phyloP scores from a whole-genome alignment of 805 yeast species.

The Huiozyma naganishii region DNA sequence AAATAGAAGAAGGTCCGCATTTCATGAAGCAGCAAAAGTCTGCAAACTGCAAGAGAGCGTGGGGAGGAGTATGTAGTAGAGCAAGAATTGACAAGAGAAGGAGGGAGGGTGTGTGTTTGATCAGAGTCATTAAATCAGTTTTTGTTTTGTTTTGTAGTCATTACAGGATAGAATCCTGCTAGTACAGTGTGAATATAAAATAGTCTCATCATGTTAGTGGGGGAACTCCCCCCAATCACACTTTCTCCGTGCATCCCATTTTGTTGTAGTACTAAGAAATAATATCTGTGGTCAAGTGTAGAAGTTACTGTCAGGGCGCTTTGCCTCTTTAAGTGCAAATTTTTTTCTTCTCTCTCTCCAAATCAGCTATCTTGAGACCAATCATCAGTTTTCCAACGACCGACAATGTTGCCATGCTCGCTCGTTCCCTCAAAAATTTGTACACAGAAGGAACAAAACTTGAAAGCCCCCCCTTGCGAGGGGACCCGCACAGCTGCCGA shows the following conservation, averaged over 20 bases:
- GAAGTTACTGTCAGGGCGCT: too few relatives aligned
- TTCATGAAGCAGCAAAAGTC: too few relatives aligned
- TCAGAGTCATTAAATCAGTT: slow-evolving; percentile 35
- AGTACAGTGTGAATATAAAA: slow-evolving; percentile 31
- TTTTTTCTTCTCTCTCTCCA: too few relatives aligned
- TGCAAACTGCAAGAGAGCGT: too few relatives aligned
- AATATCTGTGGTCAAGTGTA: too few relatives aligned
- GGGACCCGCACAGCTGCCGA: slow-evolving; percentile 10
- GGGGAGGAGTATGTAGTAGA: too few relatives aligned
- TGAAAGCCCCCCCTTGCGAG: slow-evolving; percentile 3
- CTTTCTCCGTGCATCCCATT: too few relatives aligned
- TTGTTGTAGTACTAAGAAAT: neutral
- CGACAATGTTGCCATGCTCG: slow-evolving; percentile 12
- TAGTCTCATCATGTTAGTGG: too few relatives aligned
- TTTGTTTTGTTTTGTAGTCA: slow-evolving; percentile 26
- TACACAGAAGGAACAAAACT: slow-evolving; percentile 26
- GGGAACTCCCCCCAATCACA: too few relatives aligned
- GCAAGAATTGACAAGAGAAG: too few relatives aligned
- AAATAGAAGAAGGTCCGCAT: neutral
- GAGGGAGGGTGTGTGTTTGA: neutral
- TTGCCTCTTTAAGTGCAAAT: too few relatives aligned
- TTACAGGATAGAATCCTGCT: slow-evolving; percentile 23
- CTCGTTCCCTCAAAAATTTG: slow-evolving; percentile 24
- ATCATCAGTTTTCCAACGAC: slow-evolving; percentile 29
- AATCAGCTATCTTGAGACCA: slow-evolving; percentile 33